A percentile compares a stretch with the other conserved stretches of the same genome.
Conservation (phyloP, 73 alveolate genomes). For the Paramecium primaurelia region DNA sequence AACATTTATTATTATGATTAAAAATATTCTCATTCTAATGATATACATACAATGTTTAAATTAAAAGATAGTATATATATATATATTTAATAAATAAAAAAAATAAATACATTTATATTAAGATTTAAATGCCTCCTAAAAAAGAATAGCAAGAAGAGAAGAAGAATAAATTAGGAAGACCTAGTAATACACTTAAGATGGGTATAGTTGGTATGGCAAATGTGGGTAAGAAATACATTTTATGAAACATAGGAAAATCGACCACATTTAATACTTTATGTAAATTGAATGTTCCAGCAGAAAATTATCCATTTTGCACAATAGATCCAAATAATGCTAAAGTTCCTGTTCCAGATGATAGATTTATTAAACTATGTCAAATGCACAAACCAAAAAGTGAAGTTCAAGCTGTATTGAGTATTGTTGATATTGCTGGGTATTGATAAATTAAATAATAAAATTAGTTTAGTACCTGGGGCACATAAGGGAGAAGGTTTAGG, state of each 20-base stretch:
- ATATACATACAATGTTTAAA: too few species aligned
- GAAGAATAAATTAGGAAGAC: constrained; percentile 91
- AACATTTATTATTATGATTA: not conserved
- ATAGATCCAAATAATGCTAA: constrained; percentile 97
- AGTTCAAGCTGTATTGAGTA: constrained; percentile 89
- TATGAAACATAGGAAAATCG: constrained; percentile 41
- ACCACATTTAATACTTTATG: constrained; percentile 61
- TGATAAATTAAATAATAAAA: not conserved
- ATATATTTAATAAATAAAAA: too few species aligned
- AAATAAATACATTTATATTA: not conserved
- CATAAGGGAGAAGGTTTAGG: constrained; percentile 99
- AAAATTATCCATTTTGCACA: constrained; percentile 98
- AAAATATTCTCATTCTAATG: too few species aligned
- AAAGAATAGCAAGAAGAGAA: constrained; percentile 86
- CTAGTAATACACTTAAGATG: constrained; percentile 92
- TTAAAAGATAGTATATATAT: not conserved
- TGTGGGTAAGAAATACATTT: constrained; percentile 90
- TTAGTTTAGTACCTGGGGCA: constrained; percentile 92
- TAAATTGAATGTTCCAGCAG: constrained; percentile 91
- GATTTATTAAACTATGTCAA: constrained; percentile 83
- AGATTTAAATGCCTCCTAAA: constrained; percentile 83
- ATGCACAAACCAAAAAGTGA: constrained; percentile 85
- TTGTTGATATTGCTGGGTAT: constrained; percentile 96
- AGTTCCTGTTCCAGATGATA: constrained; percentile 93
- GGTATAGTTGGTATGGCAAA: constrained; percentile 99